A percentile compares a stretch with the other conserved stretches of the same genome.
phyloP scores from a whole-genome alignment of 176 grass and related monocot genomes.

The Poa annua region DNA sequence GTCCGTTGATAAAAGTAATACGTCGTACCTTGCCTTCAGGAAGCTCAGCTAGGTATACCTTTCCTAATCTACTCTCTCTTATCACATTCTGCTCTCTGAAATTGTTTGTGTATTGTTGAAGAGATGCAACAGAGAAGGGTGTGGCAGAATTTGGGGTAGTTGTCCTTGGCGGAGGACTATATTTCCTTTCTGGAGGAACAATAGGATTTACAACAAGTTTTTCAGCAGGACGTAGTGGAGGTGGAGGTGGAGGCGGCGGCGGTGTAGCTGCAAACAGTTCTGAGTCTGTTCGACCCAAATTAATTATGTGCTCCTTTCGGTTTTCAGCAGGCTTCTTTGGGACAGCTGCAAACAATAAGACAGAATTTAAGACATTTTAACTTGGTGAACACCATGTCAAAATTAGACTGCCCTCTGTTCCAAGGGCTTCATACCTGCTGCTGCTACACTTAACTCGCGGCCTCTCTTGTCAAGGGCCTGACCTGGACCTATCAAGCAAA shows the following conservation, averaged over 20 bases:
- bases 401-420: constrained; percentile 12
- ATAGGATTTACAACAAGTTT: constrained; percentile 55
- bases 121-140: constrained; percentile 79
- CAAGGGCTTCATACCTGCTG: constrained; percentile 55
- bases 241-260: constrained; percentile 34
- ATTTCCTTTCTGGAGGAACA: constrained; percentile 50
- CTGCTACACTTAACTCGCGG: constrained; percentile 33
- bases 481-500: constrained; percentile 45
- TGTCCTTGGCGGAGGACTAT: constrained; percentile 46
- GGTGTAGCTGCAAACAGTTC: constrained; percentile 41
- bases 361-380: constrained; percentile 30
- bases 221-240: constrained; percentile 36
- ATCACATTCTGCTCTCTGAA: constrained; percentile 85
- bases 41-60: constrained; percentile 81
- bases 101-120: constrained; percentile 91
- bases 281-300: constrained; percentile 62
- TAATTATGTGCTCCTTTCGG: constrained; percentile 65
- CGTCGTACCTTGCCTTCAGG: constrained; percentile 77
- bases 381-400: constrained; percentile 12
- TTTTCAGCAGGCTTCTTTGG: constrained; percentile 56
- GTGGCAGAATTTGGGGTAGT: constrained; percentile 50
- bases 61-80: constrained; percentile 79
- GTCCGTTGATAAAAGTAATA: constrained; percentile 27
- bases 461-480: constrained; percentile 46
- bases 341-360: constrained; percentile 49